phyloP scores from a whole-genome alignment of 768 basidiomycete genomes.

The Lepiota brunneoincarnata region DNA sequence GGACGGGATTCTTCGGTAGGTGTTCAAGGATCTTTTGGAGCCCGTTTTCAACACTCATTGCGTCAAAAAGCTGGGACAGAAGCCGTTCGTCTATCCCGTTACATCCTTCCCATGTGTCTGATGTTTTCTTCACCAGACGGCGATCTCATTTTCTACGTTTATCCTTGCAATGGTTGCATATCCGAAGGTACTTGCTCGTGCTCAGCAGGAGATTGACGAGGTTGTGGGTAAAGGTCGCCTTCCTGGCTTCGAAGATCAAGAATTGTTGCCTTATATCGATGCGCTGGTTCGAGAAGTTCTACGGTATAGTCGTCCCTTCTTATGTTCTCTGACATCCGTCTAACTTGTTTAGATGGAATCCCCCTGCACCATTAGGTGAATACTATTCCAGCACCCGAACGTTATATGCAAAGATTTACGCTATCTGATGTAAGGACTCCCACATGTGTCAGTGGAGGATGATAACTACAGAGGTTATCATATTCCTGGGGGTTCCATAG shows the following conservation, averaged over 20 bases:
- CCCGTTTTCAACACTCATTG: no score
- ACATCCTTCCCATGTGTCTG: no score
- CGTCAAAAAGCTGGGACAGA: no score
- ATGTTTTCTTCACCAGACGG: no score
- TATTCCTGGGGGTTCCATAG: no score
- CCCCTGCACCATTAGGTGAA: slow-evolving; percentile 18
- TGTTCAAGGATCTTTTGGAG: no score
- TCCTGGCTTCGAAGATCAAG: slow-evolving; percentile 16
- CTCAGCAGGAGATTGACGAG: slow-evolving; percentile 19
- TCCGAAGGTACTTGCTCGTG: slow-evolving; percentile 15
- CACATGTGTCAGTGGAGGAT: background rate
- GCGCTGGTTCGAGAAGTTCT: slow-evolving; percentile 20
- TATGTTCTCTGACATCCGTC: no score
- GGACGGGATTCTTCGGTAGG: no score
- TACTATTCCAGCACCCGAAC: background rate
- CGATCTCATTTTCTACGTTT: background rate
- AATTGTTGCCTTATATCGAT: slow-evolving; percentile 12
- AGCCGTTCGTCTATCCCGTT: no score
- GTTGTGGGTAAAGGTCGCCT: slow-evolving; percentile 18
- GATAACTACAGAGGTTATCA: no score
- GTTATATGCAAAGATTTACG: no score
- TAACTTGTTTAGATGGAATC: slow-evolving; percentile 13
- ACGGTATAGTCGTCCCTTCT: background rate
- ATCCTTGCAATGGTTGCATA: slow-evolving; percentile 18
- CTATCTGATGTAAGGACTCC: background rate